Base-by-base conservation (phyloP, 345 rosid genomes). In the Lepidium africanum region DNA sequence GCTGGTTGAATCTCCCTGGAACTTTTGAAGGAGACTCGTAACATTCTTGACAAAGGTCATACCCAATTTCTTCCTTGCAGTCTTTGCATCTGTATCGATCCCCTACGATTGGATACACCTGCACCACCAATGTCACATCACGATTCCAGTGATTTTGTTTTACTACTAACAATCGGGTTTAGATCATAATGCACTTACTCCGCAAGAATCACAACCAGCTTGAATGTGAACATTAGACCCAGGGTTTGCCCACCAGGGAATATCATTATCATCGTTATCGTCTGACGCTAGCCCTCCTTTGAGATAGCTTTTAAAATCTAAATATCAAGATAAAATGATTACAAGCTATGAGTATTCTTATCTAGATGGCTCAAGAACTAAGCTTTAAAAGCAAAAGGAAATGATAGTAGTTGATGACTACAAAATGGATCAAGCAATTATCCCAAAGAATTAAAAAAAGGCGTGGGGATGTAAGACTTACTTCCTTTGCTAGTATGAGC, bases 1-100 rank as follows among this genome's bases (percentile, higher is more conserved):
- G 87, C 77, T 93, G 96, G 76, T 90, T 93, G 76, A 93, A 93
- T 50, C 97, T 83, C 48, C 98, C 97, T 2, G 94, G 87, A 62
- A 73, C 81, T 73, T 80, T 85, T 6, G 84, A 79, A 49, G 68
- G 46, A 58, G 83, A 81, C 59, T 79, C 82, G 72, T 83, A 88
- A 80, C 96, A 93, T 53, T 81, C 86, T 73, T 86, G 83, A 70
- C 98, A 90, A 30, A 93, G 96, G 77, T 93, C 94, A 67, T 86
- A 93, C 16, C 98, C 98, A 0, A 80, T 43, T 9, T 9, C 2
- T 65, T 90, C 96, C 33, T 71, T 66, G 58, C 98, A 93, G 69
- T 84, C 89, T 62, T 47, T 63, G 82, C 96, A 90, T 57, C 9
- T 74, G 82, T 88, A 88, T 72, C 97, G 71, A 14, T 85, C 88